Evolutionary conservation across 441 rosid species (phyloP).

Genomic region (Hypseocharis bilobata): DNA sequence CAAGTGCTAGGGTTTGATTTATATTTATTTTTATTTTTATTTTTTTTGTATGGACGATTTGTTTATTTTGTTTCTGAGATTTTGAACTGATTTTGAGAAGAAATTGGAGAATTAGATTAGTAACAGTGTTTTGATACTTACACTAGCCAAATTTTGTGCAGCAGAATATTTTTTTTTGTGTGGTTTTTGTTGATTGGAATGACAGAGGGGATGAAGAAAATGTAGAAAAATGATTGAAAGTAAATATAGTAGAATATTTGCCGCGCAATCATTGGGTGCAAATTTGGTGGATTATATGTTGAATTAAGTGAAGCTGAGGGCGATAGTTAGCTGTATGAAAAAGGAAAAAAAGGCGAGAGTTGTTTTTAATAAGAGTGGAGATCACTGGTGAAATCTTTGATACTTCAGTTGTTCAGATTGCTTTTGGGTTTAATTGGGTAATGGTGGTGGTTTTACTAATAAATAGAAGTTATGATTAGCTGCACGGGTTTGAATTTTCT

Average conservation of each 20-base stretch:
- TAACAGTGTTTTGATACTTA: slow-evolving; percentile 17
- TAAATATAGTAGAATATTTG: background rate
- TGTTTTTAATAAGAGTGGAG: background rate
- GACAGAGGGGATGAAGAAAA: slow-evolving; percentile 9
- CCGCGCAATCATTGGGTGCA: background rate
- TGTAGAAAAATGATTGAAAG: slow-evolving; percentile 7
- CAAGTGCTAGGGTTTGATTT: slow-evolving; percentile 32
- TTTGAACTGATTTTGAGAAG: slow-evolving; percentile 27
- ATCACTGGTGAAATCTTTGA: background rate
- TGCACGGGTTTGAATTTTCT: background rate
- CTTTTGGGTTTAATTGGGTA: slow-evolving; percentile 6
- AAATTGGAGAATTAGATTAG: slow-evolving; percentile 24
- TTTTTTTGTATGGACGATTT: slow-evolving; percentile 15
- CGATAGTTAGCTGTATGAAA: background rate
- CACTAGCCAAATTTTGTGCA: slow-evolving; percentile 17
- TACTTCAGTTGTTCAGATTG: slow-evolving; percentile 1
- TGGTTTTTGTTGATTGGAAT: slow-evolving; percentile 23
- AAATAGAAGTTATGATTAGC: slow-evolving; percentile 2
- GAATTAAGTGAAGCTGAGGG: background rate
- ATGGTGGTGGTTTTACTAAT: slow-evolving; percentile 7
- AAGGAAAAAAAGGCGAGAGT: background rate
- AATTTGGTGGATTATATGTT: background rate
- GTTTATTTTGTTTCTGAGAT: background rate
- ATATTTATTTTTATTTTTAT: slow-evolving; percentile 10
- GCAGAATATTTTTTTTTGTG: slow-evolving; percentile 19